Percentiles rank a stretch among this genome's conserved stretches.
phyloP scores from a whole-genome alignment of 1,284 basidiomycete species.

The Microbotryum intermedium region DNA sequence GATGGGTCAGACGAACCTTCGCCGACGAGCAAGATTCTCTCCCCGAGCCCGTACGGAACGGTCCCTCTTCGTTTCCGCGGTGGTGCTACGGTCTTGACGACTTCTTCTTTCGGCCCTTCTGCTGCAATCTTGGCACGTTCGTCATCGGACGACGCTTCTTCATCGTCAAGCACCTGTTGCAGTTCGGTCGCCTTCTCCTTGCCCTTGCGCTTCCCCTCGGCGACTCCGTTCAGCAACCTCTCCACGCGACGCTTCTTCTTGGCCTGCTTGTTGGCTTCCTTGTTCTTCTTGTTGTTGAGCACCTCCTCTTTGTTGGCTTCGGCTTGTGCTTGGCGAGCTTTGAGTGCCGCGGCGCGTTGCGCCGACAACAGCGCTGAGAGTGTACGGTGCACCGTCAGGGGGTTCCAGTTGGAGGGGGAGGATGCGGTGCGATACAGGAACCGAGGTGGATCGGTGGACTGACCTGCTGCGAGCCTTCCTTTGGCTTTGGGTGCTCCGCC shows the following conservation, averaged over 20 bases:
- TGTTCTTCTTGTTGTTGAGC: background rate
- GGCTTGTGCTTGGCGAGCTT: background rate
- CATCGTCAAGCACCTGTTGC: background rate
- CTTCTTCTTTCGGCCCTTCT: background rate
- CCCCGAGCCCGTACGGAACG: constrained; percentile 63
- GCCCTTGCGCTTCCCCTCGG: background rate
- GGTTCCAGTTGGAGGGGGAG: background rate
- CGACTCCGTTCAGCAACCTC: background rate
- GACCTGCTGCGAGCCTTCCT: constrained; percentile 1
- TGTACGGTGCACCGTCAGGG: background rate
- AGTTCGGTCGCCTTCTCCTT: background rate
- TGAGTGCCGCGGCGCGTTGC: background rate
- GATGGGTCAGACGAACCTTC: constrained; percentile 48
- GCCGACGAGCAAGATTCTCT: constrained; percentile 80
- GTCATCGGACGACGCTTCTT: background rate
- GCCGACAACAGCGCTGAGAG: background rate
- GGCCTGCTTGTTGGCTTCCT: background rate
- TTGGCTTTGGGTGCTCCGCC: constrained; percentile 3
- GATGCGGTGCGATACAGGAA: background rate
- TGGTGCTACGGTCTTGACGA: background rate
- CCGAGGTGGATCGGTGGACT: background rate
- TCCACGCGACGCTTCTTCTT: too few relatives aligned
- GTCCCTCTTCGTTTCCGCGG: constrained; percentile 36
- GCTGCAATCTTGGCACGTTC: background rate
- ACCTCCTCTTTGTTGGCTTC: background rate